Base-by-base conservation (phyloP, 805 yeast species). In the Saccharomycopsis synnaedendra region DNA sequence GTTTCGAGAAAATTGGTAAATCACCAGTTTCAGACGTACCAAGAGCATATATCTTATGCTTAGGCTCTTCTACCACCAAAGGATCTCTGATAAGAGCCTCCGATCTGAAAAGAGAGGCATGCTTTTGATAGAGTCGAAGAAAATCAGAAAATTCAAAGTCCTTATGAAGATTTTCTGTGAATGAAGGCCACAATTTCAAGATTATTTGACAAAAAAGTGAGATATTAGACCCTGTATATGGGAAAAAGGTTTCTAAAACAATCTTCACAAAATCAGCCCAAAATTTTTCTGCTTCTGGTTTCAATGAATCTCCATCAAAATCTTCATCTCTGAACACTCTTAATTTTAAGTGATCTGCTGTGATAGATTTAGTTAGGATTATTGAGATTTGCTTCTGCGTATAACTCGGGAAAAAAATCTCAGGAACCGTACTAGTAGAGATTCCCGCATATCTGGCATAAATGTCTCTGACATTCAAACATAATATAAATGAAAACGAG, bases 1-100 rank as follows among this genome's bases (percentile, higher is more conserved):
- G 69, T 52, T 71, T 70, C 8, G 74, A 65, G 46, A 65, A 66
- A 11, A 57, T 54, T 1, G 74, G 69, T 37, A 71, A 57, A 52
- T 69, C 72, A 27, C 11, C 27, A 3, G 3, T 3, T 34, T 39
- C 31, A 30, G 28, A 32, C 5, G 4, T 5, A 10, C 9, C 8
- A n/a, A 8, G 8, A 19, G 19, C 31, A 19, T 35, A 33, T 11
- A 27, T 8, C 41, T 11, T 39, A 8, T 11, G 19, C 29, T 39
- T 39, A 9, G 19, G 11, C 9, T 30, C 29, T n/a, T n/a, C 34
- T 28, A 11, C 8, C 34, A 30, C 7, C 19, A 42, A 32, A 7
- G 45, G 32, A 9, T 45, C 45, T n/a, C 11, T 30, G 19, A 37
- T 29, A 8, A 40, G 32, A 9, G 42, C 9, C 19, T 51, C 52